Evolutionary conservation across 768 basidiomycete species (phyloP), one percentile per base, ranked within the genome.

Genomic region (Cantharellus cinnabarinus): DNA sequence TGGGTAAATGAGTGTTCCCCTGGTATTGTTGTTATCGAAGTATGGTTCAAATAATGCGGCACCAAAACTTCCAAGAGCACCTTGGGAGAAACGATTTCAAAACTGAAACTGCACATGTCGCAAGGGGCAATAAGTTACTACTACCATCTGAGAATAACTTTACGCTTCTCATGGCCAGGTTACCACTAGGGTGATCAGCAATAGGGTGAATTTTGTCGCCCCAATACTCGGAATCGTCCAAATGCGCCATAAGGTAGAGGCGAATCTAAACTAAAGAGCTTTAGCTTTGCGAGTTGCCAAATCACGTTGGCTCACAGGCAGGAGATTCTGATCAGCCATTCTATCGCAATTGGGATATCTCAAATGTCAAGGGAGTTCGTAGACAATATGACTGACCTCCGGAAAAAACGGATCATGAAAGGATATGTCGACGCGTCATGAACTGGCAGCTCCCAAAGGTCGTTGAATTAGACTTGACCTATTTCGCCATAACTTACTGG

Each of bases 21-120:
- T 73, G 35, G 78, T 80, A 0, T 78, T 75, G 2, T 85, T 81
- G 29, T 84, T 79, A 68, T 94, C 88, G 0, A 80, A 76, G 67
- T 95, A 98, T 15, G 89, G 87, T 55, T 82, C 76, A 3, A 87
- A 70, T 59, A 98, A 74, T 0, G 94, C 91, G 0, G 94, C 91
- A 4, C 94, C 93, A 76, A 86, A 88, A 2, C 85, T 88, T 0
- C 94, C 89, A 3, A 98, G 76, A 0, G 93, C 93, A 48, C 91
- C 83, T 84, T 57, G 3, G 59, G 41, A 60, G 2, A 56, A 2
- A 3, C 40, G 40, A 41, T 3, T 59, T 41, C 14, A 39, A 55
- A 68, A 20, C 66, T 61, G 44, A 58, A 10, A 5, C 20, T 50
- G 20, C 15, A 5, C 15, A 42, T 62, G 61, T 34, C 20, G 20